These are phyloP conservation scores for Phialocephala sp. DNA, from an alignment of 2,329 filamentous ascomycete genomes.

Conservation along the genomic window DNA sequence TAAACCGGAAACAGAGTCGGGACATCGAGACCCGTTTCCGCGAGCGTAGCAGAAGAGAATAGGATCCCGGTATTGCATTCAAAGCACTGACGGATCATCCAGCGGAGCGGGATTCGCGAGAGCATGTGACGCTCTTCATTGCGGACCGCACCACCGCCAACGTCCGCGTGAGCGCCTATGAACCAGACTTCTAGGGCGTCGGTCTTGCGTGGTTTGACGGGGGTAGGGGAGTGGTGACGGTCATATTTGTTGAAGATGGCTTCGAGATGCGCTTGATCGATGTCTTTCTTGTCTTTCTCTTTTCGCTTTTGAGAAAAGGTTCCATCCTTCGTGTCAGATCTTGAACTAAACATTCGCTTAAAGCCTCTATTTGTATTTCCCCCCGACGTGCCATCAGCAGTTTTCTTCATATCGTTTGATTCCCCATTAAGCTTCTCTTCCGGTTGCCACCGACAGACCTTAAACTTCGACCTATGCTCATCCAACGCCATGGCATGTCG, in stretches of 20 bases:
- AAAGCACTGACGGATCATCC: conserved; percentile 55
- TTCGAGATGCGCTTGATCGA: conserved; percentile 31
- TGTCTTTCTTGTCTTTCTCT: conserved; percentile 17
- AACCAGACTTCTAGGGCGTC: conserved; percentile 56
- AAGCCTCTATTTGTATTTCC: no score
- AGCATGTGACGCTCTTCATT: conserved; percentile 51
- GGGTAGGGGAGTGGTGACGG: not conserved
- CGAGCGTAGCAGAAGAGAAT: conserved; percentile 47
- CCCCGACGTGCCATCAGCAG: no score
- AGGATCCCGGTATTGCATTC: conserved; percentile 53
- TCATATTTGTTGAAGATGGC: conserved; percentile 10
- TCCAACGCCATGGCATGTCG: conserved; percentile 52
- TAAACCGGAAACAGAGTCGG: conserved; percentile 49
- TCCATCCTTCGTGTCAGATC: no score
- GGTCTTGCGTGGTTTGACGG: conserved; percentile 33
- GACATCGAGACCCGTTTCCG: conserved; percentile 50
- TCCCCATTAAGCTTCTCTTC: conserved; percentile 36
- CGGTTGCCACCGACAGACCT: conserved; percentile 46
- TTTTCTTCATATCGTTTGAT: no score
- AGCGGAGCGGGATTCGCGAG: conserved; percentile 51
- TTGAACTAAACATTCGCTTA: no score
- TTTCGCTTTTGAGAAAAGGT: conserved; percentile 5
- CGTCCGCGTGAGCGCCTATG: conserved; percentile 50
- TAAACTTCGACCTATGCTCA: conserved; percentile 52
- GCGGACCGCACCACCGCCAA: conserved; percentile 51